Base-by-base conservation (phyloP, 2,329 filamentous ascomycete genomes). In the Penicillium thymicola region DNA sequence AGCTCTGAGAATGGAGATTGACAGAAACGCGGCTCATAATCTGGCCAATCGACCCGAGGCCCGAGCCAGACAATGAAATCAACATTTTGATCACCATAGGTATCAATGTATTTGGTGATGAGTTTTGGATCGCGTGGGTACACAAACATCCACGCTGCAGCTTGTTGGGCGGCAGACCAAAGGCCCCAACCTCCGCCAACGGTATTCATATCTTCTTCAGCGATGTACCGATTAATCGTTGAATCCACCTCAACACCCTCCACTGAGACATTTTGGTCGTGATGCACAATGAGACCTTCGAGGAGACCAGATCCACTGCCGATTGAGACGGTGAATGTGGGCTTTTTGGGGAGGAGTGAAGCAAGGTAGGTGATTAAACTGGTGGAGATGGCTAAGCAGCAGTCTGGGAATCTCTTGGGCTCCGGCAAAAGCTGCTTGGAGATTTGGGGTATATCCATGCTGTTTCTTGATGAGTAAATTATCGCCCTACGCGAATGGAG, bases 221-320 rank as follows among this genome's bases (percentile, higher is more conserved):
- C 71, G 6, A 84, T 69, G 59, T 80, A 79, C 21, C 68, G 71
- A 59, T 81, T 81, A 9, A 76, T 67, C 23, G 71, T 74, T 0
- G 75, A 72, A 23, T 70, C 63, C 8, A 83, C 81, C 59, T 84
- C 81, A 0, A 82, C 75, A 2, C 80, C 81, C 4, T 74, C 62
- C 3, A 83, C 55, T 18, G 71, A 62, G 11, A 74, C 46, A 2
- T 59, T 43, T 3, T 61, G 55, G 30, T 70, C 43, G 23, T 50
- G 56, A 13, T 67, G 47, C 18, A 71, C 54, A 27, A 82, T 67
- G 6, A 79, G 61, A 2, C 72, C 71, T 69, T 82, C 81, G 16
- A 84, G 71, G 8, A 82, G 71, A 25, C 81, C 81, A 42, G 71
- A 78, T 44, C 81, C 81, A 59, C 77, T 77, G 54, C 81, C 81